Percentiles rank a stretch among this genome's conserved stretches.
These are phyloP conservation scores for Sapria himalayana DNA, from an alignment of 345 rosid species.

Conservation along the genomic window DNA sequence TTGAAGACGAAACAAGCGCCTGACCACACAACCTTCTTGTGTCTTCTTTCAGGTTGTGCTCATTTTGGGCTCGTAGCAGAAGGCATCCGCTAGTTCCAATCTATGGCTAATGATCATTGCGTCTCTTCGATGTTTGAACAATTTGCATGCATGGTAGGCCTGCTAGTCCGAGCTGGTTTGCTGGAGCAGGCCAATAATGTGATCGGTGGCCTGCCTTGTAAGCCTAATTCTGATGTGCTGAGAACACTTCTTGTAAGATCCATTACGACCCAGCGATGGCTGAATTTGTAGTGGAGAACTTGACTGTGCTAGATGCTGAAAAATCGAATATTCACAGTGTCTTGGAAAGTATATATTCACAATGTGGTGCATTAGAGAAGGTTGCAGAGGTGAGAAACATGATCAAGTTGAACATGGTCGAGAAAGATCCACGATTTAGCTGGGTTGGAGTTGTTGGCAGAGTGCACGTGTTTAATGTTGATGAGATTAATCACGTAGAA, in stretches of 20 bases:
- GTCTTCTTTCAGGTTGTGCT: conserved; percentile 13
- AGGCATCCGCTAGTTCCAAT: conserved; percentile 11
- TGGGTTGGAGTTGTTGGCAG: conserved; percentile 9
- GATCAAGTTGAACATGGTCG: conserved; percentile 8
- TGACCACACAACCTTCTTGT: conserved; percentile 8
- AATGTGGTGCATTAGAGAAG: conserved; percentile 9
- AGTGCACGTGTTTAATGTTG: conserved; percentile 9
- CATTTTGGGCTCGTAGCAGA: conserved; percentile 11
- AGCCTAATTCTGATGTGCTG: conserved; percentile 11
- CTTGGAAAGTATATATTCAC: conserved; percentile 9
- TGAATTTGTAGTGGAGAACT: conserved; percentile 8
- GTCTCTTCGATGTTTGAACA: conserved; percentile 8
- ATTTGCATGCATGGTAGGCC: conserved; percentile 12
- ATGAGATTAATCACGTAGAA: conserved; percentile 6
- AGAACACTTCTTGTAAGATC: conserved; percentile 11
- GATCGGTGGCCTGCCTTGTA: conserved; percentile 11
- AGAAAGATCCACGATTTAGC: conserved; percentile 10
- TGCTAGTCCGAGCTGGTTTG: conserved; percentile 11
- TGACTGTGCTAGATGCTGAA: conserved; percentile 7
- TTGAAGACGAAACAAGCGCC: conserved; percentile 5
- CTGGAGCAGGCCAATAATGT: conserved; percentile 10
- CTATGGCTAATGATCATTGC: conserved; percentile 9
- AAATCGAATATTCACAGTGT: conserved; percentile 6
- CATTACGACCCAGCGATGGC: conserved; percentile 8
- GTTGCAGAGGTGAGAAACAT: conserved; percentile 20